Conservation (phyloP, 2,329 filamentous ascomycete genomes). For the Lachnellula arida region DNA sequence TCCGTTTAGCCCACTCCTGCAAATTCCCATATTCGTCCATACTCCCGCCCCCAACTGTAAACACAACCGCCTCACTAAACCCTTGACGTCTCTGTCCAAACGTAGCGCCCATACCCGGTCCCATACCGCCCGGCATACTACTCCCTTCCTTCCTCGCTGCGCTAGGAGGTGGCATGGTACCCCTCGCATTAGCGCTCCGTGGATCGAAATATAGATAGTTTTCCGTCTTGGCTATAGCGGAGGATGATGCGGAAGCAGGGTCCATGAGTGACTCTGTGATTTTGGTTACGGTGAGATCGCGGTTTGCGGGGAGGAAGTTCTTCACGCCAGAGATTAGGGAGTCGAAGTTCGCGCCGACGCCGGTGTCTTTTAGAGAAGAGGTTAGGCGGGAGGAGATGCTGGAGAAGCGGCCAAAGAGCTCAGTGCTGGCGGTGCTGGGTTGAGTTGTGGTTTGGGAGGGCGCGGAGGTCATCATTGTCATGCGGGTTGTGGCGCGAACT, state of each 20-base stretch:
- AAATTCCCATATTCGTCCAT: conserved; percentile 99
- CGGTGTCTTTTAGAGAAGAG: conserved; percentile 87
- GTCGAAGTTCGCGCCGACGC: conserved; percentile 83
- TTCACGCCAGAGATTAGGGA: conserved; percentile 94
- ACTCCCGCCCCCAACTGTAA: conserved; percentile 89
- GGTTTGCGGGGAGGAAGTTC: conserved; percentile 94
- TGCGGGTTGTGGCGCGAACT: conserved; percentile 90
- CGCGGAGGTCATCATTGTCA: conserved; percentile 94
- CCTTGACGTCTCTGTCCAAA: conserved; percentile 90
- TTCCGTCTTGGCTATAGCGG: conserved; percentile 93
- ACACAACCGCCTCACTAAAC: conserved; percentile 88
- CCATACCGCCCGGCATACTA: conserved; percentile 43
- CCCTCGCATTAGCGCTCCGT: conserved; percentile 84
- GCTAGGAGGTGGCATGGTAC: conserved; percentile 80
- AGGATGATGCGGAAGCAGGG: conserved; percentile 80
- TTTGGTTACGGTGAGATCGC: conserved; percentile 93
- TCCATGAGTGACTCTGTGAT: conserved; percentile 99
- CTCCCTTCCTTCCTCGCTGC: conserved; percentile 43
- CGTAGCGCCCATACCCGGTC: conserved; percentile 67
- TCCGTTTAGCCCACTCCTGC: conserved; percentile 89
- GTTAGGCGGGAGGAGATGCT: conserved; percentile 88
- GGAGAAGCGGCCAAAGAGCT: conserved; percentile 90
- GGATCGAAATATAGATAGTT: conserved; percentile 97
- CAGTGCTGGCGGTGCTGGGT: conserved; percentile 51
- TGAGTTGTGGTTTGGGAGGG: conserved; percentile 56